Conservation (phyloP, 805 yeast genomes). For the Pichia heedii region DNA sequence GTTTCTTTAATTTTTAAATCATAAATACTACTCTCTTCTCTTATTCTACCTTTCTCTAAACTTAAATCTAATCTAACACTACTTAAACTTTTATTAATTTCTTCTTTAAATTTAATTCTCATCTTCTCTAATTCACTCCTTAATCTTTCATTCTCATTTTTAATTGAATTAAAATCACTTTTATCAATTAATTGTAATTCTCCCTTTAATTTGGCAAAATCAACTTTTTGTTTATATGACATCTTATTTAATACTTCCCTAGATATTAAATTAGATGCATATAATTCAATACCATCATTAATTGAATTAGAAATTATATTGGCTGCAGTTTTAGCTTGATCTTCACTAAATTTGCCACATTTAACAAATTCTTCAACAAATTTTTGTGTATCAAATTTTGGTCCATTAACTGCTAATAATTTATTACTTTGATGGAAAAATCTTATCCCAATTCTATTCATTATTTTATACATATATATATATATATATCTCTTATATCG, state of each 20-base stretch:
- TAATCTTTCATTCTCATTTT: conserved; percentile 80
- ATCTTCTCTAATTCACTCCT: conserved; percentile 79
- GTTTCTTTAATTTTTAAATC: conserved; percentile 92
- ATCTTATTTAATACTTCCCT: conserved; percentile 75
- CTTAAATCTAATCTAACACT: conserved; percentile 86
- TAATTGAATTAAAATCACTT: conserved; percentile 71
- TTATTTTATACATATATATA: too few relatives aligned
- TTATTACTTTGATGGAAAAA: background rate
- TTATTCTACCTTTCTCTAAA: conserved; percentile 87
- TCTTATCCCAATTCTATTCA: background rate
- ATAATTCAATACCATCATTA: conserved; percentile 68
- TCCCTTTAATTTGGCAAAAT: conserved; percentile 88
- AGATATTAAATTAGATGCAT: conserved; percentile 72
- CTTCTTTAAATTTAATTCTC: conserved; percentile 79
- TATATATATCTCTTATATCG: too few relatives aligned
- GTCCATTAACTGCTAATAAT: conserved; percentile 12
- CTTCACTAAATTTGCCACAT: conserved; percentile 55
- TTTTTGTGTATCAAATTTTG: conserved; percentile 64
- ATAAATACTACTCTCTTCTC: conserved; percentile 89
- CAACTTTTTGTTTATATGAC: conserved; percentile 93
- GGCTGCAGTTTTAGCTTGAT: conserved; percentile 77
- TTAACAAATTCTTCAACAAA: conserved; percentile 58
- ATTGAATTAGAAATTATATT: conserved; percentile 64
- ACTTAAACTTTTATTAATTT: conserved; percentile 82
- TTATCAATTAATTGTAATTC: conserved; percentile 84